Percentiles rank a stretch among this genome's conserved stretches.
Evolutionary conservation across 1,139 yeast species (phyloP).

Genomic region (Candida dubliniensis): DNA sequence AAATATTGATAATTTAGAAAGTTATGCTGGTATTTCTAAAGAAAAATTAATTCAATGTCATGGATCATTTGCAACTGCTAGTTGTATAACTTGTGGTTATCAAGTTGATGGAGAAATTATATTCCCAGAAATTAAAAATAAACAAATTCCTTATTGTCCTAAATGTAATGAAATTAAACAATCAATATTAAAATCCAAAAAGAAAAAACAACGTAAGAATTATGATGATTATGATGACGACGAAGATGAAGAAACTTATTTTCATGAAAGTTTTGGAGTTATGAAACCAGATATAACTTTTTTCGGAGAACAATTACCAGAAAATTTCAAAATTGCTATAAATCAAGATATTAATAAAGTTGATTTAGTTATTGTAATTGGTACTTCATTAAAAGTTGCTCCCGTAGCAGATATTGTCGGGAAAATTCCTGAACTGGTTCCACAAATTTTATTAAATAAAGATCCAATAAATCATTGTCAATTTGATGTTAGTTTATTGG

Average conservation of each 20-base stretch:
- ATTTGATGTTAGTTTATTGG: constrained; percentile 79
- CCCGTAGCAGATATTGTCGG: constrained; percentile 96
- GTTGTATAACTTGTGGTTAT: constrained; percentile 78
- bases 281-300: constrained; percentile 95
- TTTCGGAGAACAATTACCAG: constrained; percentile 86
- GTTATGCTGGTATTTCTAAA: constrained; percentile 70
- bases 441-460: constrained; percentile 80
- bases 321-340: constrained; percentile 64
- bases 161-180: constrained; percentile 54
- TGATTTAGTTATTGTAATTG: constrained; percentile 83
- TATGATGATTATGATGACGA: too few species aligned
- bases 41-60: constrained; percentile 89
- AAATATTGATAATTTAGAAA: constrained; percentile 89
- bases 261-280: constrained; percentile 66
- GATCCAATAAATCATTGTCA: constrained; percentile 78
- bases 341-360: constrained; percentile 62
- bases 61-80: constrained; percentile 91
- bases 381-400: constrained; percentile 92
- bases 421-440: constrained; percentile 64
- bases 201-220: too few species aligned
- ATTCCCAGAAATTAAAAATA: constrained; percentile 57
- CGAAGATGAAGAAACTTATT: constrained; percentile 26
- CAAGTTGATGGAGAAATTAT: constrained; percentile 68
- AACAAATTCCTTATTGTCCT: constrained; percentile 73
- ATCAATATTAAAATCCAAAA: constrained; percentile 17